Evolutionary conservation across 345 rosid species (phyloP), one percentile per base, ranked within the genome.

Genomic region (Eucalyptus virginea): DNA sequence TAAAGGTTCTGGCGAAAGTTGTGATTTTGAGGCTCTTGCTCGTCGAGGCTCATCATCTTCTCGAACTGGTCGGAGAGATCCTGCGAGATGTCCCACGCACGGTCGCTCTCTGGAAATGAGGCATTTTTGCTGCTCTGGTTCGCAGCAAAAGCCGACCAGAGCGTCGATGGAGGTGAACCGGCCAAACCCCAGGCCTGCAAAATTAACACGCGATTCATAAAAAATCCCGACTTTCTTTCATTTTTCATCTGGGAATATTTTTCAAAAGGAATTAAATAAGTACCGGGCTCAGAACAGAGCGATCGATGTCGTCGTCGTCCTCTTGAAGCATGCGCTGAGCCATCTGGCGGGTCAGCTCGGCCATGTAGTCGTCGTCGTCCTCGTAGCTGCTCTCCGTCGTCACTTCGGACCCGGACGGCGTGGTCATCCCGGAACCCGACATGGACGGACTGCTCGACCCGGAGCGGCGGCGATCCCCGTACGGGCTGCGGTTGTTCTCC

Each of bases 281-380:
- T 48, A 45, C 67, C 69, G 37, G 89, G n/a, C 51, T 26, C 65
- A 49, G 48, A 51, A 56, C 65, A 30, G 72, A 45, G 26, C 17
- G 80, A 28, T 49, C 14, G 60, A 32, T 90, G 30, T 90, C 90
- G 50, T 88, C 87, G 6, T 93, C 94, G 28, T 93, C 95, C 13
- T 96, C 98, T 37, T 91, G 94, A 30, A 95, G 92, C 96, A 94
- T 96, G 93, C 90, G 91, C 65, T 94, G 91, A 91, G 98, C 95
- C 99, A 98, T 98, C 95, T 92, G 96, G 21, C 96, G 97, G 87
- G 96, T 94, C 94, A 97, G 90, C 93, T 95, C 96, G 15, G 95
- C 93, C 34, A 92, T 91, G 88, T 93, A 95, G 40, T 93, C 96
- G 86, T 95, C 97, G 54, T 88, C 91, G 17, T 93, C 96, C 54